Percentiles rank a stretch among this genome's conserved stretches.
Evolutionary conservation across 2,329 filamentous ascomycete genomes (phyloP).

Genomic region (Clonostachys solani): DNA sequence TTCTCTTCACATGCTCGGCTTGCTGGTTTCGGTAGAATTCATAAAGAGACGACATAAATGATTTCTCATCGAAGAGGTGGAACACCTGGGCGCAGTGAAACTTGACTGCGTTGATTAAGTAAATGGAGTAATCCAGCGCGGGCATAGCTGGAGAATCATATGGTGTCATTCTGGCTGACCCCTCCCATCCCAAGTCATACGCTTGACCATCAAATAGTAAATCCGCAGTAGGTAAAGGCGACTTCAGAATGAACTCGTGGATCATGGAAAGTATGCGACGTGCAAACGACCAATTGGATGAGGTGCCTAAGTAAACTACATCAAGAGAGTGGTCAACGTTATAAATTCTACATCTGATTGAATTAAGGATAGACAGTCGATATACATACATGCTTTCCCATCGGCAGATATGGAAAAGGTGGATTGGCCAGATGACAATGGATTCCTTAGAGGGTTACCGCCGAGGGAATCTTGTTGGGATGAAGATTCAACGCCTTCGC

Average conservation of each 20-base stretch:
- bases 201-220: conserved; percentile 45
- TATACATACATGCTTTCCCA: conserved; percentile 36
- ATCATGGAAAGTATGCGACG: conserved; percentile 41
- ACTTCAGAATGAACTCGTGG: conserved; percentile 37
- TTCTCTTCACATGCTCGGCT: not conserved
- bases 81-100: conserved; percentile 51
- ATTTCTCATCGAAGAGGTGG: conserved; percentile 48
- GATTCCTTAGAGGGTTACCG: conserved; percentile 30
- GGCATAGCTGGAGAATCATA: conserved; percentile 25
- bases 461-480: conserved; percentile 13
- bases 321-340: conserved; percentile 46
- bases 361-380: conserved; percentile 29
- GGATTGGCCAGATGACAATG: conserved; percentile 30
- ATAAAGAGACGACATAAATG: conserved; percentile 34
- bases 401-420: conserved; percentile 33
- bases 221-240: conserved; percentile 32
- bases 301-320: conserved; percentile 49
- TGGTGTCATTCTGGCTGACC: conserved; percentile 39
- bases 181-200: conserved; percentile 47
- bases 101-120: conserved; percentile 50
- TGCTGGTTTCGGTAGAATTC: conserved; percentile 14
- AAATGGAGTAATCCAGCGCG: conserved; percentile 45
- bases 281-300: conserved; percentile 53
- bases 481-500: conserved; percentile 5
- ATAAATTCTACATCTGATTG: conserved; percentile 43